Conservation (phyloP, 2,329 filamentous ascomycete species). For the Hirsutella thompsonii region DNA sequence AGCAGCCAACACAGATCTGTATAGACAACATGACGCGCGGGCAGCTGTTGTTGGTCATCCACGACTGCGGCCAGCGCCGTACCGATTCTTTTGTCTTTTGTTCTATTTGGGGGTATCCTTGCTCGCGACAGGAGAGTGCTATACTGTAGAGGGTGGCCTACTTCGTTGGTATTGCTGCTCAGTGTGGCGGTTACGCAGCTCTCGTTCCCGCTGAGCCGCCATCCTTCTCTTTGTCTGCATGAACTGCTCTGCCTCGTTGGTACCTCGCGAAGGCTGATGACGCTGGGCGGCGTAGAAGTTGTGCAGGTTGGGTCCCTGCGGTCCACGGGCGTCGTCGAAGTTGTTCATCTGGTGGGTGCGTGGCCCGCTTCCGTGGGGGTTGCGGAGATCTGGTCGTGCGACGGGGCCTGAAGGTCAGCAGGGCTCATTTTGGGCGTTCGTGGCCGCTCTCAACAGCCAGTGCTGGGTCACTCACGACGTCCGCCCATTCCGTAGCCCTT, state of each 20-base stretch:
- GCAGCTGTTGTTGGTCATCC: constrained; percentile 5
- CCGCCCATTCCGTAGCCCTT: constrained; percentile 67
- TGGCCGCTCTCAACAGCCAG: background rate
- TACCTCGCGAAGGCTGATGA: constrained; percentile 73
- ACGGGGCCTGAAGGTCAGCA: constrained; percentile 8
- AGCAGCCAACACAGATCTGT: background rate
- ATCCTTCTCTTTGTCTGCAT: constrained; percentile 98
- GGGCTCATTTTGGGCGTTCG: background rate
- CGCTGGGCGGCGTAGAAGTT: constrained; percentile 91
- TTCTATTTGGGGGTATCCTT: constrained; percentile 22
- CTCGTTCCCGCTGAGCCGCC: constrained; percentile 96
- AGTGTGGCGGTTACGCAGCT: constrained; percentile 98
- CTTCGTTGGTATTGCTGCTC: constrained; percentile 99
- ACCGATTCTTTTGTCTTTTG: constrained; percentile 8
- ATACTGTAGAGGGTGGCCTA: constrained; percentile 72
- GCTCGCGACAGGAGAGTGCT: constrained; percentile 33
- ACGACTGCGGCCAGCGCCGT: constrained; percentile 7
- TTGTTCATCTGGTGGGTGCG: constrained; percentile 79
- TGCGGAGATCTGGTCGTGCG: constrained; percentile 50
- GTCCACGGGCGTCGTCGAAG: constrained; percentile 57
- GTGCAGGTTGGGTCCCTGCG: constrained; percentile 68
- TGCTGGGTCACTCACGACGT: constrained; percentile 52
- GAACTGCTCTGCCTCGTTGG: constrained; percentile 90
- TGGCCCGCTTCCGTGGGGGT: constrained; percentile 46
- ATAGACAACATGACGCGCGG: constrained; percentile 3